Base-by-base conservation (phyloP, 2,329 filamentous ascomycete species). In the Hypoxylon sp. region DNA sequence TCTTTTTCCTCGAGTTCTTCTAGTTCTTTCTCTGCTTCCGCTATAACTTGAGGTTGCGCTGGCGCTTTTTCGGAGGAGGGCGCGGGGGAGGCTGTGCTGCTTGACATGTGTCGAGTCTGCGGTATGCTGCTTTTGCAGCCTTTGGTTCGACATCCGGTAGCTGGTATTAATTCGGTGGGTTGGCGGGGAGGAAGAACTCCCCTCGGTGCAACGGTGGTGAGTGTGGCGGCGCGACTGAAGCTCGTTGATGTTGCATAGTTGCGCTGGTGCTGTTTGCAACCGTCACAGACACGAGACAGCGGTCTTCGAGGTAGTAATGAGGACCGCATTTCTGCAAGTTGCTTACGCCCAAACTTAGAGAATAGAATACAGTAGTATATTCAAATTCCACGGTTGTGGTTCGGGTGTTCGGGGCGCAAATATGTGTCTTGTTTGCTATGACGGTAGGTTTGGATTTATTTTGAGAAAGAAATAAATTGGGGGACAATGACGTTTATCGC, bases 211-310 rank as follows among this genome's bases (percentile, higher is more conserved):
- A 34, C 4, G 1, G 59, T 21, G 28, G 53, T 38, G 17, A 41
- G 14, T 10, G 50, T 6, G n/a, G 60, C n/a, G 21, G 59, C 38
- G 13, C 53, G 43, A 51, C 17, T 62, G 45, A 57, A 62, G 41
- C 21, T 58, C 17, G 23, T 59, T 9, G 60, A 30, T 11, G 55
- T 43, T 21, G 69, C 55, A 43, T 45, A 52, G 28, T 17, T 57
- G 56, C 59, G 70, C 55, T 68, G 72, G 14, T 68, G 71, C 45
- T 70, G 73, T 45, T 65, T 70, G 62, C 75, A 78, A 53, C 67
- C 72, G 63, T 75, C 71, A 66, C 75, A 77, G 51, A 77, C 60
- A 52, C 75, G 76, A 59, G 64, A 66, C 7, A 72, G 49, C 55
- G 71, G 70, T 45, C 64, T 68, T 30, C 56, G 48, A 19, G 73